A percentile compares a stretch with the other conserved stretches of the same genome.
Conservation (phyloP, 129 eudicot genomes). For the Ambrosia trifida region DNA sequence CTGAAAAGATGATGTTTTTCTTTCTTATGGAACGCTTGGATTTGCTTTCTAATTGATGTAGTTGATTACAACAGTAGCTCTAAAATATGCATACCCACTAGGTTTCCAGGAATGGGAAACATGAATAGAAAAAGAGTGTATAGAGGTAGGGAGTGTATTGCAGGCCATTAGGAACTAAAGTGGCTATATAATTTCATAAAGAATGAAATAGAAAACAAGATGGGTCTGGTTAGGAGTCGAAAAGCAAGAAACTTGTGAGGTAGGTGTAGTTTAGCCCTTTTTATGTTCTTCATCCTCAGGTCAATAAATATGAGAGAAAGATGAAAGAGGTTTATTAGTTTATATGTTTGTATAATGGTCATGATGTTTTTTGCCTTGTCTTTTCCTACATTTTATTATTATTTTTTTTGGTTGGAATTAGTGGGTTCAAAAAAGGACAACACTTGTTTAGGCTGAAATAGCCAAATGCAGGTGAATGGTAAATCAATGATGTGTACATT, state of each 20-base stretch:
- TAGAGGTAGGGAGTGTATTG: slow-evolving; percentile 29
- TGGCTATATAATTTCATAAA: slow-evolving; percentile 22
- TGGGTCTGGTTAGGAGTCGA: slow-evolving; percentile 28
- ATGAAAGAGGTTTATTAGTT: not conserved
- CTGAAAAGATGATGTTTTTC: slow-evolving; percentile 26
- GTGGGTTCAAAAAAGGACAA: slow-evolving; percentile 11
- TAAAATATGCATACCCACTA: slow-evolving; percentile 29
- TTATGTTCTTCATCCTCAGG: slow-evolving; percentile 11
- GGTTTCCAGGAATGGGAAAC: slow-evolving; percentile 26
- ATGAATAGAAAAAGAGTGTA: slow-evolving; percentile 11
- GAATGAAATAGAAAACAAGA: slow-evolving; percentile 27
- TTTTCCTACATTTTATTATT: slow-evolving; percentile 22
- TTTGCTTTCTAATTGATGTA: slow-evolving; percentile 19
- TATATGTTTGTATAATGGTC: slow-evolving; percentile 24
- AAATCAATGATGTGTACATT: not conserved
- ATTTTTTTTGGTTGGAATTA: slow-evolving; percentile 24
- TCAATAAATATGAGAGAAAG: slow-evolving; percentile 6
- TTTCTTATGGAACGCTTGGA: slow-evolving; percentile 25
- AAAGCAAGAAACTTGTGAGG: slow-evolving; percentile 29
- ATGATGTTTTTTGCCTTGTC: slow-evolving; percentile 37
- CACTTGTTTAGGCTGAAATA: not conserved
- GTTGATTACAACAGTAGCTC: slow-evolving; percentile 31
- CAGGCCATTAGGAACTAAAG: slow-evolving; percentile 27
- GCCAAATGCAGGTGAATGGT: slow-evolving; percentile 8
- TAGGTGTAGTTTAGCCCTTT: slow-evolving; percentile 23